These are phyloP conservation scores for Diaporthe sp. DNA, from an alignment of 2,329 filamentous ascomycete genomes.

Conservation along the genomic window DNA sequence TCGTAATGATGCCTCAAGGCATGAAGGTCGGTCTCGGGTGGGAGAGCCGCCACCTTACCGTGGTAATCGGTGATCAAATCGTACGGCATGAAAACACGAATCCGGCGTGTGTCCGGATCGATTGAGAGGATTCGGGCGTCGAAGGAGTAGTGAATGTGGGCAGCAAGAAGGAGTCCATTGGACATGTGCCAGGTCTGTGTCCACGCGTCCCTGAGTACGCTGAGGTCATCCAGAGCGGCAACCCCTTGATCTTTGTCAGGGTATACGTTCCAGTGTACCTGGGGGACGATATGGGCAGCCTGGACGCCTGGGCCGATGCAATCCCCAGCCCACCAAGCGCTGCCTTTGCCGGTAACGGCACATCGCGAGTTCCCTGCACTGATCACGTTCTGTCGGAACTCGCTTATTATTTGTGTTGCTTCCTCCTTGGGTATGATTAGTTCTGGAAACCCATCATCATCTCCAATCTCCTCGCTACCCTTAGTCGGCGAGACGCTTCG, in stretches of 20 bases:
- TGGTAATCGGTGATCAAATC: slow-evolving; percentile 34
- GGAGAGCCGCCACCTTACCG: slow-evolving; percentile 28
- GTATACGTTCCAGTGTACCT: not conserved
- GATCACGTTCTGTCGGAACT: too few species aligned
- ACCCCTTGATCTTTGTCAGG: not conserved
- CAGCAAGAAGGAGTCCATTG: slow-evolving; percentile 37
- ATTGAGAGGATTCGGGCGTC: slow-evolving; percentile 39
- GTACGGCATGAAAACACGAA: slow-evolving; percentile 39
- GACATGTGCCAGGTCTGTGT: not conserved
- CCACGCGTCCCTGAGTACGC: not conserved
- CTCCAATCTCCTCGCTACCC: too few species aligned
- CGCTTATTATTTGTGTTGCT: too few species aligned
- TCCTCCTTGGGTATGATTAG: too few species aligned
- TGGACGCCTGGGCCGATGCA: too few species aligned
- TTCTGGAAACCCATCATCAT: too few species aligned
- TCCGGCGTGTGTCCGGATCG: slow-evolving; percentile 36
- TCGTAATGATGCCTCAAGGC: slow-evolving; percentile 39
- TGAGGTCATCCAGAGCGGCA: not conserved
- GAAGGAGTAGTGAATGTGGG: slow-evolving; percentile 38
- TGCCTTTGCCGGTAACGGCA: slow-evolving; percentile 4
- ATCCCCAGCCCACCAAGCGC: too few species aligned
- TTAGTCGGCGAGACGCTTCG: too few species aligned
- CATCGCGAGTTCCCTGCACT: not conserved
- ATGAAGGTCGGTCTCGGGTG: slow-evolving; percentile 24
- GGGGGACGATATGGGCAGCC: too few species aligned